Percentiles rank a stretch among this genome's conserved stretches.
Conservation (phyloP, 202 grass and related monocot species). For the Saccharum hybrid region DNA sequence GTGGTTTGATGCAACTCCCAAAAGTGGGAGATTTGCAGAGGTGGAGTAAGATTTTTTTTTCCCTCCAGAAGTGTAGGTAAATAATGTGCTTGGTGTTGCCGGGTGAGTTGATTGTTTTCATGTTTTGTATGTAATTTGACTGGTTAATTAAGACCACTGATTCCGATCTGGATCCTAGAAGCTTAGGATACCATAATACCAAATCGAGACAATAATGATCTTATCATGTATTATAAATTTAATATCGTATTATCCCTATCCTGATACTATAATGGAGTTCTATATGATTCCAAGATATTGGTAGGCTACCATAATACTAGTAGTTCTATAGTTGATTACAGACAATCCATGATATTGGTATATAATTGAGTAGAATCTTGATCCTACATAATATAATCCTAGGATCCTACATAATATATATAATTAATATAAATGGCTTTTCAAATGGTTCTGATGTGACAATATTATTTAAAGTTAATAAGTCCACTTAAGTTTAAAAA, state of each 20-base stretch:
- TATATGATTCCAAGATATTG: background rate
- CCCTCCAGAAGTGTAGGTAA: conserved; percentile 3
- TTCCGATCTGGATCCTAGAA: background rate
- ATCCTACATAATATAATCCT: too few species aligned
- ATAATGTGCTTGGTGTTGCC: background rate
- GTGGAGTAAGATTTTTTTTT: background rate
- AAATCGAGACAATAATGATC: background rate
- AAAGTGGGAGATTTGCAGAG: conserved; percentile 10
- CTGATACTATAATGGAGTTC: background rate
- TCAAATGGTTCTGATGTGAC: background rate
- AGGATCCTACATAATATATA: too few species aligned
- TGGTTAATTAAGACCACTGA: conserved; percentile 8
- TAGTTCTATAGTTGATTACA: too few species aligned
- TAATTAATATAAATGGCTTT: background rate
- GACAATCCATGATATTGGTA: too few species aligned
- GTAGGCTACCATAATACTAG: background rate
- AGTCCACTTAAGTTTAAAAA: background rate
- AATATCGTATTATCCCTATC: background rate
- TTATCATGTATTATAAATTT: background rate
- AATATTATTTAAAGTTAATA: background rate
- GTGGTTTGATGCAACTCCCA: conserved; percentile 9
- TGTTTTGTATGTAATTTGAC: conserved; percentile 32
- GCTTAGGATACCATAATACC: background rate
- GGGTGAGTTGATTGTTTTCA: background rate
- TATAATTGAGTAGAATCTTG: too few species aligned